Conservation (phyloP, 129 eudicot species). For the Lonicera japonica region DNA sequence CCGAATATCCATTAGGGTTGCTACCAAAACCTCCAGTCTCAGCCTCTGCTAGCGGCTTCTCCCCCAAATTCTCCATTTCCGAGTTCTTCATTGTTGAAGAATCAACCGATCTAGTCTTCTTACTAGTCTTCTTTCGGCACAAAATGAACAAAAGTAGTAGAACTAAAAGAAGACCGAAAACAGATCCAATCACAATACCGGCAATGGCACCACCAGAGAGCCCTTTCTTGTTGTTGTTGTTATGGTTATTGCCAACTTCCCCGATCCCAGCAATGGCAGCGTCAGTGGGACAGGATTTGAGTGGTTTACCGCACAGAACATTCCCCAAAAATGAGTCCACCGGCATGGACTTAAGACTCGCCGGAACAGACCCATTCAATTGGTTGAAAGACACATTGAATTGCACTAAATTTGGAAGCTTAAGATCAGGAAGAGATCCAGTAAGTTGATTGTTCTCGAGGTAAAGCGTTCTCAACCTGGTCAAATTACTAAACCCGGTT, state of each 20-base stretch:
- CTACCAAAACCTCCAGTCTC: conserved; percentile 17
- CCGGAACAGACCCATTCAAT: conserved; percentile 32
- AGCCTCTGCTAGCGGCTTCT: conserved; percentile 32
- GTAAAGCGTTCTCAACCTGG: conserved; percentile 33
- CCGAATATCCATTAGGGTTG: conserved; percentile 15
- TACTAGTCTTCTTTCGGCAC: conserved; percentile 48
- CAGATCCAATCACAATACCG: conserved; percentile 71
- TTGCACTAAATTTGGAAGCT: conserved; percentile 20
- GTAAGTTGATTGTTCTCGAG: conserved; percentile 33
- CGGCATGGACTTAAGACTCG: conserved; percentile 19
- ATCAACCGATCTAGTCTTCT: conserved; percentile 47
- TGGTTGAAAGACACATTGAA: conserved; percentile 37
- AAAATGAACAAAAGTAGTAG: conserved; percentile 33
- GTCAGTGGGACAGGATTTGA: conserved; percentile 10
- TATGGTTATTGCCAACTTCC: background rate
- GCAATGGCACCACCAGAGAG: conserved; percentile 75
- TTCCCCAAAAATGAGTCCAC: conserved; percentile 29
- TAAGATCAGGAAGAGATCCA: conserved; percentile 26
- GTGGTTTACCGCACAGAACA: conserved; percentile 31
- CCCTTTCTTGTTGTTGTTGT: conserved; percentile 21
- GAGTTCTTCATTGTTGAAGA: conserved; percentile 34
- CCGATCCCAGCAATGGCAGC: conserved; percentile 17
- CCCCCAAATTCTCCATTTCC: conserved; percentile 36
- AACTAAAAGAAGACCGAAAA: conserved; percentile 45
- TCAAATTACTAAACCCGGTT: conserved; percentile 25